phyloP scores from a whole-genome alignment of 129 eudicot species.

The Chrysanthemum makinoi region DNA sequence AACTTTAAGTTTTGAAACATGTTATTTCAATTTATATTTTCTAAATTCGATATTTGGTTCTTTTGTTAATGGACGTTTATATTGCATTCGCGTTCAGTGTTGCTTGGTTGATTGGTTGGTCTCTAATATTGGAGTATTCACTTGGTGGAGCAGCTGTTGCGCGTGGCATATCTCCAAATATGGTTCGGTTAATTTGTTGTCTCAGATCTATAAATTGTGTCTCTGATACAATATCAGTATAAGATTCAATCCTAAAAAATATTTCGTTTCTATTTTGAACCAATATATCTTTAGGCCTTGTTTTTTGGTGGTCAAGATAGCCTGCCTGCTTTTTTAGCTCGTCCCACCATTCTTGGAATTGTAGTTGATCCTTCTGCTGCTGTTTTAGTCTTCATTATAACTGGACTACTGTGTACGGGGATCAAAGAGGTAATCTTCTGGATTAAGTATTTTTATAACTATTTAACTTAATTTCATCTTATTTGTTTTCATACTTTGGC shows the following conservation, averaged over 20 bases:
- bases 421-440: slow-evolving; percentile 74
- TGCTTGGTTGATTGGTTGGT: slow-evolving; percentile 99
- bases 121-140: slow-evolving; percentile 88
- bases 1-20: neutral
- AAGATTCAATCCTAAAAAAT: no score
- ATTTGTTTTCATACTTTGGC: neutral
- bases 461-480: neutral
- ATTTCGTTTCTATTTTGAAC: neutral
- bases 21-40: no score
- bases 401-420: slow-evolving; percentile 81
- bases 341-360: slow-evolving; percentile 67
- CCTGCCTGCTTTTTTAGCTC: slow-evolving; percentile 77
- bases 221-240: no score
- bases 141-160: slow-evolving; percentile 97
- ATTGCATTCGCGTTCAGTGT: slow-evolving; percentile 41
- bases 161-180: slow-evolving; percentile 96
- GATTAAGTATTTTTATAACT: neutral
- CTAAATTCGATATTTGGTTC: neutral
- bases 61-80: neutral
- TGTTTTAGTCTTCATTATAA: slow-evolving; percentile 67
- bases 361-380: slow-evolving; percentile 98
- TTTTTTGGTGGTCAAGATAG: slow-evolving; percentile 80
- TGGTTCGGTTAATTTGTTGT: slow-evolving; percentile 40
- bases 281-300: slow-evolving; percentile 42
- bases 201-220: no score